phyloP scores from a whole-genome alignment of 345 rosid species.

The Luvunga scandens region DNA sequence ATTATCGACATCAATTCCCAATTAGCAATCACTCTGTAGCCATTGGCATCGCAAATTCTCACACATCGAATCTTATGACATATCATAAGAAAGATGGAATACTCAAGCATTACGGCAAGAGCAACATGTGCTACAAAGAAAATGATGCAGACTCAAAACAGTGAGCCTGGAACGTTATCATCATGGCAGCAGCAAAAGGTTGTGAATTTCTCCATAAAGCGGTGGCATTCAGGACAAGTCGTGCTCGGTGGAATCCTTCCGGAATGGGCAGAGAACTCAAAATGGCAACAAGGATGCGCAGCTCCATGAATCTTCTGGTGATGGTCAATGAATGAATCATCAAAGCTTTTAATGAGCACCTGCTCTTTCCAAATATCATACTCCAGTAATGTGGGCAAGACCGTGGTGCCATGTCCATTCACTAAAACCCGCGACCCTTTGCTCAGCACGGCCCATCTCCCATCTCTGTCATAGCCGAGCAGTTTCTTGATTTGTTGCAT shows the following conservation, averaged over 20 bases:
- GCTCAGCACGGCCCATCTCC: constrained; percentile 82
- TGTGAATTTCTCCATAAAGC: constrained; percentile 63
- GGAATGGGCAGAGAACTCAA: constrained; percentile 56
- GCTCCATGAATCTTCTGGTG: constrained; percentile 42
- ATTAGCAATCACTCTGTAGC: neutral
- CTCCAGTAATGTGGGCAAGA: constrained; percentile 47
- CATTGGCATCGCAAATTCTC: neutral
- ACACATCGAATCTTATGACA: neutral
- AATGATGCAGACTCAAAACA: neutral
- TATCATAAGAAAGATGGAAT: neutral
- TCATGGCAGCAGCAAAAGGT: constrained; percentile 84
- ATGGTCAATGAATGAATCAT: constrained; percentile 52
- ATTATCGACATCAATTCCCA: neutral
- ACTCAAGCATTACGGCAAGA: neutral
- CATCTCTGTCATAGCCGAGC: constrained; percentile 72
- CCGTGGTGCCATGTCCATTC: constrained; percentile 53
- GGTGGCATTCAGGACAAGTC: constrained; percentile 80
- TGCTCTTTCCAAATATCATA: constrained; percentile 68
- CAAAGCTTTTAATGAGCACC: constrained; percentile 55
- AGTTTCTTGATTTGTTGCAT: constrained; percentile 83
- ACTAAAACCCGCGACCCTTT: constrained; percentile 56
- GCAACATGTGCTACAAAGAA: neutral
- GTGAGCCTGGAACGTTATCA: constrained; percentile 20
- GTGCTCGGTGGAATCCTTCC: constrained; percentile 64
- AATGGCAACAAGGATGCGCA: constrained; percentile 61